Evolutionary conservation across 108 stramenopile genomes (phyloP).

Genomic region (Bacterosira constricta): DNA sequence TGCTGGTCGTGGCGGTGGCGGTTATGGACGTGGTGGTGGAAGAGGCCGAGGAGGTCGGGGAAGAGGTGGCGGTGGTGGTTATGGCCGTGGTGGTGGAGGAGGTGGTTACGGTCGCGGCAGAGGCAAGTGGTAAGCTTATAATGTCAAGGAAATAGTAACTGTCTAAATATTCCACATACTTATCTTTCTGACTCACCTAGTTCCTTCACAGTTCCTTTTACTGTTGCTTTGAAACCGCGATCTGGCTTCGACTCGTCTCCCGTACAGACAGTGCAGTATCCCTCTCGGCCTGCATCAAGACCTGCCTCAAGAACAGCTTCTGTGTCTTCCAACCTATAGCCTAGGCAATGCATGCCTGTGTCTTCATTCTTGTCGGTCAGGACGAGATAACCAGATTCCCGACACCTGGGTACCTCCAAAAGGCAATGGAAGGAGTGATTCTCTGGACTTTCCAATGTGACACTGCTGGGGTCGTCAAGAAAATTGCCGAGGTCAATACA

Average conservation of each 20-base stretch:
- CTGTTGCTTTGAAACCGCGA: slow-evolving; percentile 28
- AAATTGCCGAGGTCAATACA: slow-evolving; percentile 46
- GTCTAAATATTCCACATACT: too few relatives aligned
- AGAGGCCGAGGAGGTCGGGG: slow-evolving; percentile 55
- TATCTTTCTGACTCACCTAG: too few relatives aligned
- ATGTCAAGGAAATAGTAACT: neutral
- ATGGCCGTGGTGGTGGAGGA: slow-evolving; percentile 67
- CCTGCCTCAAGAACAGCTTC: slow-evolving; percentile 13
- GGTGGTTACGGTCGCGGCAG: slow-evolving; percentile 20
- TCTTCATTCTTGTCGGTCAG: slow-evolving; percentile 18
- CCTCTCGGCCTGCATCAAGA: neutral
- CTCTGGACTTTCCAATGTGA: slow-evolving; percentile 34
- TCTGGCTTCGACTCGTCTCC: slow-evolving; percentile 7
- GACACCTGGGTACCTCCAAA: slow-evolving; percentile 35
- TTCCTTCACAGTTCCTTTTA: slow-evolving; percentile 17
- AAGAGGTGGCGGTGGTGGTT: slow-evolving; percentile 57
- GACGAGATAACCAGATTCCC: slow-evolving; percentile 26
- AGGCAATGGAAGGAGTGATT: slow-evolving; percentile 46
- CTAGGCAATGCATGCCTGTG: slow-evolving; percentile 20
- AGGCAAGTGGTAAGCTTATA: neutral
- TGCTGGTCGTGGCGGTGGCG: slow-evolving; percentile 37
- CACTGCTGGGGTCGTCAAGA: slow-evolving; percentile 20
- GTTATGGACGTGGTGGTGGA: slow-evolving; percentile 64
- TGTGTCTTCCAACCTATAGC: slow-evolving; percentile 27
- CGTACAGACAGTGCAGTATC: slow-evolving; percentile 19